Evolutionary conservation across 2,329 filamentous ascomycete species (phyloP).

Genomic region (Curvularia spicifera): DNA sequence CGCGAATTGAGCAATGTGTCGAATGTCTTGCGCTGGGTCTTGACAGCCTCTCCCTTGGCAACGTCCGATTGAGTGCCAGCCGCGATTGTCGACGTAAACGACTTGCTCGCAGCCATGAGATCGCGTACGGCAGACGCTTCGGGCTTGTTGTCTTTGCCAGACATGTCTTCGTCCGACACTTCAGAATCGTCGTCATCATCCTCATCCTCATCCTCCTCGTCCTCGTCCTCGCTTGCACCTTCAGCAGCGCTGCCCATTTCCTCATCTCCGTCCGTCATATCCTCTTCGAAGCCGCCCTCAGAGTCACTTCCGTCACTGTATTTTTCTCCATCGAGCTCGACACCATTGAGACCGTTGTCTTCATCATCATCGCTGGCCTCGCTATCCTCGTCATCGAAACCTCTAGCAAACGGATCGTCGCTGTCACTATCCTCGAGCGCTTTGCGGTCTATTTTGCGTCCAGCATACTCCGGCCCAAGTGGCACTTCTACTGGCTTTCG

Average conservation of each 20-base stretch:
- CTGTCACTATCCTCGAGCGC: constrained; percentile 63
- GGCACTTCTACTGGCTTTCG: constrained; percentile 72
- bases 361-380: constrained; percentile 50
- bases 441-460: constrained; percentile 74
- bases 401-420: constrained; percentile 57
- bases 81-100: constrained; percentile 67
- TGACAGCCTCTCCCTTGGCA: constrained; percentile 85
- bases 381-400: constrained; percentile 51
- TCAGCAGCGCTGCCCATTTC: constrained; percentile 57
- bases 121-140: constrained; percentile 66
- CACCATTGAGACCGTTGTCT: constrained; percentile 25
- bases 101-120: constrained; percentile 71
- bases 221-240: constrained; percentile 58
- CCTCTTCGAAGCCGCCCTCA: constrained; percentile 52
- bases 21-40: constrained; percentile 82
- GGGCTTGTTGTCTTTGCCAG: constrained; percentile 41
- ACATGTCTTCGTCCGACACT: constrained; percentile 50
- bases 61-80: constrained; percentile 77
- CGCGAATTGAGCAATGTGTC: constrained; percentile 87
- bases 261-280: constrained; percentile 31
- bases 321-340: constrained; percentile 12
- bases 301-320: constrained; percentile 45
- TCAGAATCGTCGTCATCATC: constrained; percentile 36
- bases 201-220: constrained; percentile 58
- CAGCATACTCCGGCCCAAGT: constrained; percentile 81